Evolutionary conservation across 2,329 filamentous ascomycete genomes (phyloP).

Genomic region (Fusarium solani-melongenae): DNA sequence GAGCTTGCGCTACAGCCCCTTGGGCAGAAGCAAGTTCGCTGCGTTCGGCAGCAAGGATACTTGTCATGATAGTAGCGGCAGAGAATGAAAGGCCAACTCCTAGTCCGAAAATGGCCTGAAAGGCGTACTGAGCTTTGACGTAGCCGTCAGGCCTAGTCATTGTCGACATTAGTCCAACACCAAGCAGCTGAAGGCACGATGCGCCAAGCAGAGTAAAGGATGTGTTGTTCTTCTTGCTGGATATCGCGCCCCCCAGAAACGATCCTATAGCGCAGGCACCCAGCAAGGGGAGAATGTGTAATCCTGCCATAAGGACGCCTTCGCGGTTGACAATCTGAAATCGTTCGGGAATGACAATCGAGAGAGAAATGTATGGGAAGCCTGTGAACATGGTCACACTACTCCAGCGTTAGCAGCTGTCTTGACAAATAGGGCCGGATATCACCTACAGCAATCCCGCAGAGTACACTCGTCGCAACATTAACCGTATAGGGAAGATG

Average conservation of each 20-base stretch:
- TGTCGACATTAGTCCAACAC: conserved; percentile 62
- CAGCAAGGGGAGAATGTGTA: conserved; percentile 69
- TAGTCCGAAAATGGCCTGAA: conserved; percentile 66
- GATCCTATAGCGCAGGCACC: conserved; percentile 67
- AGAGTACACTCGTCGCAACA: conserved; percentile 61
- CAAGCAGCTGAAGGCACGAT: conserved; percentile 63
- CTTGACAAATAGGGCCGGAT: not conserved
- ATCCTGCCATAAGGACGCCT: conserved; percentile 63
- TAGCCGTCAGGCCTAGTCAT: conserved; percentile 48
- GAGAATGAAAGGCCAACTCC: conserved; percentile 70
- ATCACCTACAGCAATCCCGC: conserved; percentile 60
- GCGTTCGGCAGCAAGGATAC: conserved; percentile 59
- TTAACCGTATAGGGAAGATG: conserved; percentile 64
- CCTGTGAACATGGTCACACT: conserved; percentile 68
- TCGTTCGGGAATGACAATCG: conserved; percentile 68
- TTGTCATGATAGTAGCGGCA: conserved; percentile 67
- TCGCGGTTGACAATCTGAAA: conserved; percentile 70
- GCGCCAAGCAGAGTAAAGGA: conserved; percentile 62
- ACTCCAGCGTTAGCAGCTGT: conserved; percentile 19
- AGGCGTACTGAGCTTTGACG: conserved; percentile 61
- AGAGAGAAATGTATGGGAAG: conserved; percentile 67
- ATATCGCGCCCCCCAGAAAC: conserved; percentile 64
- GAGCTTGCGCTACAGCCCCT: conserved; percentile 68
- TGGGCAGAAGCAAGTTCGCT: conserved; percentile 67
- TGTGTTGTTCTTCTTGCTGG: conserved; percentile 65